Evolutionary conservation across 768 basidiomycete genomes (phyloP), one percentile per base, ranked within the genome.

Genomic region (Trametopsis cervina): DNA sequence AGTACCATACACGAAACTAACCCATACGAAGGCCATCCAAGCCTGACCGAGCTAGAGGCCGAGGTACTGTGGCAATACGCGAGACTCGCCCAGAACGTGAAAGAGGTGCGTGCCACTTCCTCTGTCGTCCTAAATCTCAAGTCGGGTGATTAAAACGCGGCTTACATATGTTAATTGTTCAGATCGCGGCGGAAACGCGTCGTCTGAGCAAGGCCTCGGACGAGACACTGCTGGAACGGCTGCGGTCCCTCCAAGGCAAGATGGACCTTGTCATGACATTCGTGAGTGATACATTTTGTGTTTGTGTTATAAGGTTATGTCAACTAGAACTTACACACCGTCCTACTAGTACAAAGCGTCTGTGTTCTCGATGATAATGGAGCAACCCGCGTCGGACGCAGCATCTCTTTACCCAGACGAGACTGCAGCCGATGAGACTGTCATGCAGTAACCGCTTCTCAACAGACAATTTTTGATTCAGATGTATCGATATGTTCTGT

Each of bases 241-340:
- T 99, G 23, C 75, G 93, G 29, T 73, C 79, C 4, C 70, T 99
- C 40, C 95, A 98, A 61, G 80, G 86, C 64, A 95, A 96, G 66
- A 92, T 99, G 86, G 90, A 89, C 6, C 73, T 99, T 46, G 93
- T 97, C 0, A 67, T 97, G 63, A 98, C 94, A 0, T 68, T 99
- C 65, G 93, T 93, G 60, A 54, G 79, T 40, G n/a, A 23, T 22
- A 10, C n/a, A 5, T 36, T 22, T 10, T 36, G 42, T 12, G 33
- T 13, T 40, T 22, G 18, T 40, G n/a, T 40, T 40, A 10, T 22
- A 18, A 40, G n/a, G 18, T 22, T n/a, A n/a, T n/a, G n/a, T n/a
- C n/a, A 40, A n/a, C 39, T 9, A 40, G 18, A 40, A n/a, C 39
- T 7, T 40, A 7, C 27, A 22, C 2, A 5, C 5, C 12, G 4